These are phyloP conservation scores for Pseudogymnoascus sp. DNA, from an alignment of 2,329 filamentous ascomycete genomes.

Conservation along the genomic window DNA sequence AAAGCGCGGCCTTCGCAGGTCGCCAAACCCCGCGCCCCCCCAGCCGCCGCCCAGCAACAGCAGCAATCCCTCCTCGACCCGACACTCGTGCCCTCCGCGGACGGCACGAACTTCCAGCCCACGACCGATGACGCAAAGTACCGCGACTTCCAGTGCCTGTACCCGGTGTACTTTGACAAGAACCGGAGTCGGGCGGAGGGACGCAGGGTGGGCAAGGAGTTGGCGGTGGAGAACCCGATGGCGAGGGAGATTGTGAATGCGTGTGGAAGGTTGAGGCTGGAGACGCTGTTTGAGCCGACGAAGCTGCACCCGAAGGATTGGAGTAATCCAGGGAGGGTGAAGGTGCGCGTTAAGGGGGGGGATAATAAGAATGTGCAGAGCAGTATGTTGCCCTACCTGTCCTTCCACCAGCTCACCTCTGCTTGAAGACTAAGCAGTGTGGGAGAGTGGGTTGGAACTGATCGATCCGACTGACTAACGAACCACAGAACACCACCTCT, in stretches of 20 bases:
- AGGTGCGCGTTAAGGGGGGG: constrained; percentile 61
- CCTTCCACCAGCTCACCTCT: too few relatives aligned
- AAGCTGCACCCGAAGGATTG: constrained; percentile 96
- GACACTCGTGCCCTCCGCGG: constrained; percentile 22
- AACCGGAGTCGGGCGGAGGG: constrained; percentile 67
- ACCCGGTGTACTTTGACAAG: constrained; percentile 91
- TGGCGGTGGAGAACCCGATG: constrained; percentile 77
- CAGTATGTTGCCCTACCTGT: constrained; percentile 38
- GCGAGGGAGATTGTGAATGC: constrained; percentile 84
- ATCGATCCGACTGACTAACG: constrained; percentile 14
- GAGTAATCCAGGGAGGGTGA: constrained; percentile 88
- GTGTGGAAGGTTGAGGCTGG: constrained; percentile 62
- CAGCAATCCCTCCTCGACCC: constrained; percentile 20
- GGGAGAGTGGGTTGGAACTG: background rate
- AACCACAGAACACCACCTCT: constrained; percentile 70
- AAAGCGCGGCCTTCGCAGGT: constrained; percentile 22
- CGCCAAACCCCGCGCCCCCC: constrained; percentile 25
- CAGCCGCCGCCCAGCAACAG: constrained; percentile 16
- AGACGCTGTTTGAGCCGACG: constrained; percentile 77
- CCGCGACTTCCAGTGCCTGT: constrained; percentile 79
- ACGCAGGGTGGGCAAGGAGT: constrained; percentile 62
- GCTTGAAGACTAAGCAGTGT: background rate
- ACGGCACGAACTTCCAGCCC: constrained; percentile 29
- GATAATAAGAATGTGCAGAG: constrained; percentile 53
- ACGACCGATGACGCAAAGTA: constrained; percentile 47